These are phyloP conservation scores for Myotisia sp. DNA, from an alignment of 2,329 filamentous ascomycete species.

Conservation along the genomic window DNA sequence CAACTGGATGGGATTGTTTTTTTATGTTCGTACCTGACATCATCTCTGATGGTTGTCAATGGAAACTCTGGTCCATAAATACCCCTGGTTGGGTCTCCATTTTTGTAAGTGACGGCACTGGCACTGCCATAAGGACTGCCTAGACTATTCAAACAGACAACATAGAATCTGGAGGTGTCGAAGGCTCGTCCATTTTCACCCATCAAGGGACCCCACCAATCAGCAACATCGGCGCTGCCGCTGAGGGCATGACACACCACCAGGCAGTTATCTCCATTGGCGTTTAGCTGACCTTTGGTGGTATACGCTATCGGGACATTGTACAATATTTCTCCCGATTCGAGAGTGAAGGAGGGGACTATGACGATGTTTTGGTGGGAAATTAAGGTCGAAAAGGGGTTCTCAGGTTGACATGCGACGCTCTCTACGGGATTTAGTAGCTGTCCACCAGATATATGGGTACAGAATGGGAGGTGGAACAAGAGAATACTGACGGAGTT, in stretches of 20 bases:
- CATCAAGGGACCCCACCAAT: conserved; percentile 44
- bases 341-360: conserved; percentile 78
- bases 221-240: conserved; percentile 41
- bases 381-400: conserved; percentile 76
- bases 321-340: conserved; percentile 70
- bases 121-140: conserved; percentile 43
- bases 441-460: conserved; percentile 16
- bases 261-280: conserved; percentile 46
- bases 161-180: conserved; percentile 39
- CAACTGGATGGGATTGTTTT: not conserved
- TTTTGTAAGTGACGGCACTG: conserved; percentile 57
- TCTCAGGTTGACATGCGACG: conserved; percentile 59
- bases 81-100: conserved; percentile 59
- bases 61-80: conserved; percentile 93
- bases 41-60: conserved; percentile 84
- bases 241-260: conserved; percentile 45
- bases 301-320: conserved; percentile 60
- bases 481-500: conserved; percentile 10
- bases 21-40: conserved; percentile 59
- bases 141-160: conserved; percentile 41
- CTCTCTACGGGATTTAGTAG: conserved; percentile 44
- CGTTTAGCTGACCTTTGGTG: conserved; percentile 44
- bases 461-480: conserved; percentile 3
- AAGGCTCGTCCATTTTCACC: conserved; percentile 40
- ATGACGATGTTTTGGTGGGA: conserved; percentile 76